Evolutionary conservation across 805 yeast species (phyloP).

Genomic region (Ogataea degrootiae): DNA sequence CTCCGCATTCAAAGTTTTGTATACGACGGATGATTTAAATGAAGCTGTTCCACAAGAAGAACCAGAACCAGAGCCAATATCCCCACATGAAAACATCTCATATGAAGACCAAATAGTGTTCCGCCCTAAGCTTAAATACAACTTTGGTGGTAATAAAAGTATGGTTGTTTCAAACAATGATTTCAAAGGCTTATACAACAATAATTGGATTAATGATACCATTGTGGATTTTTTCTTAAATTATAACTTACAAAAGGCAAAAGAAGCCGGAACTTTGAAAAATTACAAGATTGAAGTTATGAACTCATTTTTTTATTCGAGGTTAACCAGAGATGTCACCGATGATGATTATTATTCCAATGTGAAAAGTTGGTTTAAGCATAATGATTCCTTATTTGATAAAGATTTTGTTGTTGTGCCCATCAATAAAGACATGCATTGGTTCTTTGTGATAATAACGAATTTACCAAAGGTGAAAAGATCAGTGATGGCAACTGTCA

Average conservation of each 20-base stretch:
- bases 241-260: conserved; percentile 39
- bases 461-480: conserved; percentile 37
- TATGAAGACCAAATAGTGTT: conserved; percentile 27
- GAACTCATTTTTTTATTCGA: conserved; percentile 80
- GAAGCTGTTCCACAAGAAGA: conserved; percentile 41
- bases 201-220: conserved; percentile 87
- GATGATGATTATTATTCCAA: conserved; percentile 46
- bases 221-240: conserved; percentile 80
- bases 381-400: conserved; percentile 50
- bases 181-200: conserved; percentile 70
- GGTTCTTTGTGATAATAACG: conserved; percentile 78
- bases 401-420: conserved; percentile 70
- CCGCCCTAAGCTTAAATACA: conserved; percentile 38
- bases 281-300: conserved; percentile 47
- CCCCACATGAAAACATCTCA: conserved; percentile 27
- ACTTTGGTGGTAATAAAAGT: conserved; percentile 48
- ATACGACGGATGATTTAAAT: conserved; percentile 10
- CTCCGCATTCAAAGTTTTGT: neutral
- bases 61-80: conserved; percentile 7
- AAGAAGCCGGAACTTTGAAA: conserved; percentile 24
- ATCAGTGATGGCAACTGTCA: conserved; percentile 1
- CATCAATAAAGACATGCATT: conserved; percentile 74
- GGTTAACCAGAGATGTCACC: conserved; percentile 35
- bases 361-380: conserved; percentile 74
- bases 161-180: conserved; percentile 64